Base-by-base conservation (phyloP, 75 land plant genomes). In the Gnetum montanum region DNA sequence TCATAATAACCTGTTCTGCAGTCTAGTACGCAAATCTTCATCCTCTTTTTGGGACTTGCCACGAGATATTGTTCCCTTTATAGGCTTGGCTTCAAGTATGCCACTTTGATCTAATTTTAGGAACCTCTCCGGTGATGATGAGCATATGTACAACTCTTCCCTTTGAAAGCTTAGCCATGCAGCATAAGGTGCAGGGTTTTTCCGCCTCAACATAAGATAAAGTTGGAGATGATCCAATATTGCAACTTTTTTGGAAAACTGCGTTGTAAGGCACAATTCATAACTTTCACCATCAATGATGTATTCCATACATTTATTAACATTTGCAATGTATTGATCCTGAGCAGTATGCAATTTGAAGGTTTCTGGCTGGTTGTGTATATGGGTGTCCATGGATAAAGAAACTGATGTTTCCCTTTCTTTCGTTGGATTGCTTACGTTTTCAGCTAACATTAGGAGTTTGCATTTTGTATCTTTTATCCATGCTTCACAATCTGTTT, bases 131-230 rank as follows among this genome's bases (percentile, higher is more conserved):
- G 99, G 99, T 1, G 96, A 95, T 50, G 99, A 95, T 57, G 67
- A 90, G 54, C 96, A 95, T 6, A 95, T 72, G 58, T 71, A 68
- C 30, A 95, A 54, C 38, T 82, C 68, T 36, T 86, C 74, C 48
- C 67, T 67, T n/a, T 88, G 66, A 75, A 95, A 95, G 72, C 83
- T 77, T 15, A 95, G 74, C 99, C 96, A 95, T 1, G 99, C 82
- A 40, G 99, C 92, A 83, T 86, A 95, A 16, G 99, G 99, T 5
- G 99, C 92, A 7, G 99, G 99, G 61, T 95, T 95, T 58, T 59
- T 69, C 46, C 78, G 66, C 23, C 99, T 76, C 20, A 95, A 73
- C 23, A 69, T 67, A 13, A 90, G 79, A 57, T 95, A 95, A 27
- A 95, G 73, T 6, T 62, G 65, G 18, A 95, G 65, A 34, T 66